Conservation (phyloP, 1,284 basidiomycete genomes). For the Anthracocystis walkeri region DNA sequence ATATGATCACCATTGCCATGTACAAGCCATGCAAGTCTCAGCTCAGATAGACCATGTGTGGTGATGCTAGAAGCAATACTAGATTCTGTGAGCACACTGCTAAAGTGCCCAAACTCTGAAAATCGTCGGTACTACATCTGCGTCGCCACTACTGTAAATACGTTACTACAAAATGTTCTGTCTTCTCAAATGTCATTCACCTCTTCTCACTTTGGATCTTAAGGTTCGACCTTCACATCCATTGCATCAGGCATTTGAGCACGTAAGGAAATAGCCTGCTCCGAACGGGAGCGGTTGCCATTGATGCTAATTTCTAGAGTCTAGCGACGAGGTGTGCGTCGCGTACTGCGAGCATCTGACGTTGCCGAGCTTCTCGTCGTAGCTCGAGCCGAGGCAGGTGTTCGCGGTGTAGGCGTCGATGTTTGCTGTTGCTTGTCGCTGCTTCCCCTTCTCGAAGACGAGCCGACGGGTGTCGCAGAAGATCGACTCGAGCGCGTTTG, state of each 20-base stretch:
- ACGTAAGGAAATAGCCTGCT: too few relatives aligned
- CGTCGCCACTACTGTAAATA: too few relatives aligned
- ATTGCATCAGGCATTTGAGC: too few relatives aligned
- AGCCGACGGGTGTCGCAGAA: constrained; percentile 23
- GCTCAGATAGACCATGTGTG: too few relatives aligned
- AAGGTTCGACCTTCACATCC: too few relatives aligned
- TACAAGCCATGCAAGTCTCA: too few relatives aligned
- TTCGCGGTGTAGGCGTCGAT: constrained; percentile 28
- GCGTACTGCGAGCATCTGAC: constrained; percentile 24
- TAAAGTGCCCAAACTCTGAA: too few relatives aligned
- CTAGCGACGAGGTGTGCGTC: constrained; percentile 48
- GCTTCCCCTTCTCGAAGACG: constrained; percentile 29
- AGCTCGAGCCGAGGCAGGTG: constrained; percentile 27
- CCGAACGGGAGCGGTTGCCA: not conserved
- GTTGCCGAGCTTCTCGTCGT: constrained; percentile 41
- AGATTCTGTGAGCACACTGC: too few relatives aligned
- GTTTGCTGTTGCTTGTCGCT: constrained; percentile 28
- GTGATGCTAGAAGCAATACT: too few relatives aligned
- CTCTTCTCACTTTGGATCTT: not conserved
- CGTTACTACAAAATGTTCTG: constrained; percentile 3
- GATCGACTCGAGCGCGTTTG: constrained; percentile 36
- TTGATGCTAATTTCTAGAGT: not conserved
- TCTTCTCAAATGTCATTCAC: constrained; percentile 10
- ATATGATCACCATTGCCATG: too few relatives aligned
- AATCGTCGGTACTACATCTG: too few relatives aligned